Base-by-base conservation (phyloP, 2,329 filamentous ascomycete species). In the Pseudogymnoascus sp. region DNA sequence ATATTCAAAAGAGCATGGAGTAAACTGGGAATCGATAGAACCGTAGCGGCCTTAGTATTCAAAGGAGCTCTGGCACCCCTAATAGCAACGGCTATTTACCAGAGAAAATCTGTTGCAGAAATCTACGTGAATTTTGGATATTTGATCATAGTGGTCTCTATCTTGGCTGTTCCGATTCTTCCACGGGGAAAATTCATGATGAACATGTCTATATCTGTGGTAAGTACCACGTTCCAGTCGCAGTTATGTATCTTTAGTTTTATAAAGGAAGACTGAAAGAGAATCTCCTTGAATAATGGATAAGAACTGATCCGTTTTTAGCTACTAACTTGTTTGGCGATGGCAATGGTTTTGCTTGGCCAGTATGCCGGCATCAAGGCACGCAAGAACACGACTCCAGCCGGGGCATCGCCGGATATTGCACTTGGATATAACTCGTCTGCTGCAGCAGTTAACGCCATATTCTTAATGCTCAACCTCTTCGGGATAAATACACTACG, bases 141-240 rank as follows among this genome's bases (percentile, higher is more conserved):
- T 71, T 76, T 91, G 1, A 77, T 88, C 2, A 83, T 84, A 50
- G 84, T 91, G 66, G 79, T 89, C 65, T 82, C 82, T 1, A 82
- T 90, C 56, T 73, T 91, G 2, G 82, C 84, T 0, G 79, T 90
- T 44, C 78, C 83, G 11, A 84, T 90, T 64, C 80, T 89, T 73
- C 88, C 89, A 0, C 79, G 89, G 38, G 87, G 87, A 14, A 91
- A 90, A 69, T 90, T 88, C 70, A 73, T 90, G 5, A 87, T 90
- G 73, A 89, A 83, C 44, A 62, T 69, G 50, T 56, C 64, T 42
- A 14, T 69, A 10, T 65, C 64, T 53, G 23, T 31, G n/a, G 46
- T 53, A 31, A 31, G 44, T 50, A 50, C 5, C 6, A 8, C 4
- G 25, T 11, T 78, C 89, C 74, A 69, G 85, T 1, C 77, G 88